These are phyloP conservation scores for Paramecium octaurelia DNA, from an alignment of 73 alveolate species.

Conservation along the genomic window DNA sequence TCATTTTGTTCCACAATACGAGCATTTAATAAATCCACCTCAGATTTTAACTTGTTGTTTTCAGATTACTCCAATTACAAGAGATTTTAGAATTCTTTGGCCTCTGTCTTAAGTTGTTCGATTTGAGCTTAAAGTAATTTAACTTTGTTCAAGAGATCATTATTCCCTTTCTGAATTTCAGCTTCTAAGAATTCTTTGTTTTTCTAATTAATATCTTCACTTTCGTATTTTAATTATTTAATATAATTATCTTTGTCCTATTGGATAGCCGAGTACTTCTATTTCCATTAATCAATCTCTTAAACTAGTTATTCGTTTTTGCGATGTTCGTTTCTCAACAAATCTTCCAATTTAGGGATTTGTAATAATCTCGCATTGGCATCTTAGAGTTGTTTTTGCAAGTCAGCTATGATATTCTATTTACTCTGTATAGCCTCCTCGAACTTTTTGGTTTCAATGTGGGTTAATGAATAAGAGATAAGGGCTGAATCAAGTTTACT, in stretches of 20 bases:
- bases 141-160: neutral
- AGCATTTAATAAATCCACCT: neutral
- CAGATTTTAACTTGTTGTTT: neutral
- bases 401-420: neutral
- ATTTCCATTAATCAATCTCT: conserved; percentile 22
- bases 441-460: neutral
- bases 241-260: neutral
- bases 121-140: neutral
- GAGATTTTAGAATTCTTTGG: neutral
- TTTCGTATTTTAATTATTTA: neutral
- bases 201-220: neutral
- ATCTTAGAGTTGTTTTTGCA: neutral
- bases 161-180: neutral
- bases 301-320: neutral
- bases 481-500: conserved; percentile 4
- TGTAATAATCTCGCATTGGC: neutral
- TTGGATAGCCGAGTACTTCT: neutral
- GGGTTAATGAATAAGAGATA: neutral
- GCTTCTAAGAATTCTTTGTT: neutral
- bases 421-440: neutral
- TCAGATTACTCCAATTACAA: neutral
- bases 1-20: neutral
- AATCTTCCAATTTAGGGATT: neutral
- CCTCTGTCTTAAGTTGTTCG: neutral
- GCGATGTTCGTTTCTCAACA: neutral